These are phyloP conservation scores for Scolecobasidium constrictum DNA, from an alignment of 2,329 filamentous ascomycete genomes.

Conservation along the genomic window DNA sequence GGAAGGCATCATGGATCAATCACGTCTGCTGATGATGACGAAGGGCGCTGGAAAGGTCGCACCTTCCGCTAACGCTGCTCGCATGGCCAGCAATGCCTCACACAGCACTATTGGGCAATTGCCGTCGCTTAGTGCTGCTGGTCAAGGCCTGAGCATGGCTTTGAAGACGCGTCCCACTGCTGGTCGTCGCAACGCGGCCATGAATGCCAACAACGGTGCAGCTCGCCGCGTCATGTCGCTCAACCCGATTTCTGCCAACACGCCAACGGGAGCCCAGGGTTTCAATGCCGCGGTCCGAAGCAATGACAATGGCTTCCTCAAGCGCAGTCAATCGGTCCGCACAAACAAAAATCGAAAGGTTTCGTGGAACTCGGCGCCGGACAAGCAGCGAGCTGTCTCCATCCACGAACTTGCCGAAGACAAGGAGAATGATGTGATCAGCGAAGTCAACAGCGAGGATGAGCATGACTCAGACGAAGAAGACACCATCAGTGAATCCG, in stretches of 20 bases:
- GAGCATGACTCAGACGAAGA: conserved; percentile 1
- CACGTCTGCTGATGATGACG: conserved; percentile 74
- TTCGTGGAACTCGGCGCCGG: conserved; percentile 22
- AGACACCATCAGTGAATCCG: conserved; percentile 19
- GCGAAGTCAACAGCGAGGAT: conserved; percentile 28
- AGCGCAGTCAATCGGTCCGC: conserved; percentile 30
- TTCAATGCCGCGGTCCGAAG: conserved; percentile 13
- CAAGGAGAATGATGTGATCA: conserved; percentile 39
- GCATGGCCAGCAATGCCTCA: conserved; percentile 23
- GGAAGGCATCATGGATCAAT: conserved; percentile 93
- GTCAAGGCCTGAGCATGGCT: conserved; percentile 27
- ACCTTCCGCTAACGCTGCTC: conserved; percentile 10
- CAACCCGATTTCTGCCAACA: conserved; percentile 77
- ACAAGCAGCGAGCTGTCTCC: conserved; percentile 14
- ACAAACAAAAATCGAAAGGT: conserved; percentile 24
- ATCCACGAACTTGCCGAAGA: conserved; percentile 15
- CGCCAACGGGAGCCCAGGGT: conserved; percentile 36
- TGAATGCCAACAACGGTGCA: conserved; percentile 24
- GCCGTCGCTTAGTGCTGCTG: conserved; percentile 22
- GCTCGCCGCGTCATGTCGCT: conserved; percentile 76
- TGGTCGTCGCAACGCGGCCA: conserved; percentile 27
- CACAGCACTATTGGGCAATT: conserved; percentile 18
- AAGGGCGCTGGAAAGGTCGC: conserved; percentile 35
- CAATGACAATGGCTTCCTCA: conserved; percentile 43
- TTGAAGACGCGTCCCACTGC: conserved; percentile 36